Percentiles rank a stretch among this genome's conserved stretches.
These are phyloP conservation scores for Penicillium malachiteum DNA, from an alignment of 495 filamentous ascomycete genomes.

Conservation along the genomic window DNA sequence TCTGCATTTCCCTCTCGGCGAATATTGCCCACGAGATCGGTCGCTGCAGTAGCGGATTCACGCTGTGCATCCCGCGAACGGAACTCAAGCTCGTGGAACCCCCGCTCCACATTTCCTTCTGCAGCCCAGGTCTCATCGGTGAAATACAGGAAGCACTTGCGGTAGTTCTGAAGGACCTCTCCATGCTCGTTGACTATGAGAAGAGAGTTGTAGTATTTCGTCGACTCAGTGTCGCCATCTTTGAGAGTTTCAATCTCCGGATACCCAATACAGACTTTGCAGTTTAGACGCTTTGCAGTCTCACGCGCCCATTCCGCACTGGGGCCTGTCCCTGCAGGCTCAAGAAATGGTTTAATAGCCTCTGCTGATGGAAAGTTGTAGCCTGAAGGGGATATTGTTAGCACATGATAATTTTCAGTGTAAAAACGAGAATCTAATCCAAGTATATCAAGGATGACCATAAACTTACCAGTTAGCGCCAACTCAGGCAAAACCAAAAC, in stretches of 20 bases:
- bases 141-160: constrained; percentile 87
- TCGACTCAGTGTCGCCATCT: constrained; percentile 10
- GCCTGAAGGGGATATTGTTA: constrained; percentile 45
- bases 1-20: constrained; percentile 3
- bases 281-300: constrained; percentile 68
- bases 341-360: constrained; percentile 78
- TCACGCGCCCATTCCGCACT: constrained; percentile 77
- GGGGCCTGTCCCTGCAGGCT: constrained; percentile 69
- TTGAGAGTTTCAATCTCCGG: constrained; percentile 59
- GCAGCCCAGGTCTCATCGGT: constrained; percentile 90
- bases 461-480: constrained; percentile 74
- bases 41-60: not conserved
- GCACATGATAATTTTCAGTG: too few relatives aligned
- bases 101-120: constrained; percentile 65
- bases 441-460: too few relatives aligned
- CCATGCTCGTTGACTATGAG: constrained; percentile 75
- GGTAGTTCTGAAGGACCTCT: constrained; percentile 74
- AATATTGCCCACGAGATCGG: not conserved
- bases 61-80: not conserved
- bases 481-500: constrained; percentile 84
- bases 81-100: constrained; percentile 39
- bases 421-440: too few relatives aligned
- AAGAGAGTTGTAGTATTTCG: constrained; percentile 74
- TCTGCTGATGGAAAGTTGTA: constrained; percentile 86
- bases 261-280: constrained; percentile 86